Evolutionary conservation across 805 yeast species (phyloP), one percentile per base, ranked within the genome.

Genomic region (Candida piceae): DNA sequence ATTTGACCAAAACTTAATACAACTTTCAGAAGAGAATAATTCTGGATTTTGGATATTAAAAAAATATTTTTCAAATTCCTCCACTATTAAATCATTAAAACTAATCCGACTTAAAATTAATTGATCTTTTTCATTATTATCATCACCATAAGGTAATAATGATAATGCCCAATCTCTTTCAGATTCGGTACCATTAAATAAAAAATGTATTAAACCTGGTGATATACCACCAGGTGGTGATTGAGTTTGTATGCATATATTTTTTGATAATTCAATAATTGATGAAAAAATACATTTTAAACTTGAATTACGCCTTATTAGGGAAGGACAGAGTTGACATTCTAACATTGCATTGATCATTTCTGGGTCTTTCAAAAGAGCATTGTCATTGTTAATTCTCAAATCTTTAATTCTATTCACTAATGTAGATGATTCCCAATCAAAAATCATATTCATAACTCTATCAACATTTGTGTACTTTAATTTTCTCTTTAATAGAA

Each of bases 51-150:
- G 86, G 31, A 80, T 66, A 28, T 64, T 59, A 37, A 70, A 65
- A 16, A 74, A 60, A 49, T 80, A 78, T 3, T 60, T 47, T 32
- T 66, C 69, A 40, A 71, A 73, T 49, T 83, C 89, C 46, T 78
- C 83, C 6, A 71, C 45, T 1, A 77, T 52, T 23, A 73, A 63
- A 16, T 11, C 18, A n/a, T 5, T 26, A 10, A 26, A 26, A n/a
- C 7, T n/a, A n/a, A n/a, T n/a, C n/a, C n/a, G n/a, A n/a, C n/a
- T n/a, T n/a, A n/a, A n/a, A n/a, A n/a, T n/a, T n/a, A n/a, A n/a
- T n/a, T n/a, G n/a, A n/a, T n/a, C n/a, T n/a, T n/a, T n/a, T n/a
- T n/a, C n/a, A n/a, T n/a, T n/a, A n/a, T n/a, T n/a, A n/a, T n/a
- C n/a, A 7, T 22, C 8, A 13, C 13, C 19, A 58, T 35, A 17